Percentiles rank a stretch among this genome's conserved stretches.
Conservation (phyloP, 768 basidiomycete genomes). For the Udeniomyces megalosporus region DNA sequence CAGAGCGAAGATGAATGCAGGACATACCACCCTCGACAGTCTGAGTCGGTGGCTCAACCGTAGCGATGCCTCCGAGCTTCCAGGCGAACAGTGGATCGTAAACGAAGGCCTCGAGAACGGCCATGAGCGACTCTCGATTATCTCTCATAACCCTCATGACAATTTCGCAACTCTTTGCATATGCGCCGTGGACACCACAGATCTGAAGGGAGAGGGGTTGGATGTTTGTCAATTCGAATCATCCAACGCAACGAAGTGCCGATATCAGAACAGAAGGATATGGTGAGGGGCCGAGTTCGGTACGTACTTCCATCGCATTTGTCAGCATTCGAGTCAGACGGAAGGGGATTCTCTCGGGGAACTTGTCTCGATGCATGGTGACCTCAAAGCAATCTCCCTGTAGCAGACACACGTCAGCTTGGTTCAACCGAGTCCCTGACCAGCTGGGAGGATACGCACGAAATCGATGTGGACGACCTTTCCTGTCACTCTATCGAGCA, state of each 20-base stretch:
- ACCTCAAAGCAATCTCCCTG: slow-evolving; percentile 93
- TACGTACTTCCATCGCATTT: slow-evolving; percentile 88
- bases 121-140: slow-evolving; percentile 98
- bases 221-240: too few species aligned
- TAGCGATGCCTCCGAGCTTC: slow-evolving; percentile 61
- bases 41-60: slow-evolving; percentile 41
- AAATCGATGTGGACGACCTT: slow-evolving; percentile 72
- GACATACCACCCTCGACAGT: slow-evolving; percentile 47
- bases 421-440: too few species aligned
- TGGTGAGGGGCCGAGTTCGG: too few species aligned
- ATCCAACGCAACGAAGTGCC: not conserved
- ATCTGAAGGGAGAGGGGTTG: slow-evolving; percentile 42
- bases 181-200: slow-evolving; percentile 95
- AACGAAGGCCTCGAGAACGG: slow-evolving; percentile 94
- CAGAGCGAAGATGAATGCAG: slow-evolving; percentile 11
- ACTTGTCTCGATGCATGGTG: slow-evolving; percentile 95
- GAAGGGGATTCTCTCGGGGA: slow-evolving; percentile 97
- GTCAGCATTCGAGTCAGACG: slow-evolving; percentile 94
- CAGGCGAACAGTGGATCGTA: slow-evolving; percentile 97
- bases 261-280: too few species aligned
- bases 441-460: too few species aligned
- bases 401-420: too few species aligned
- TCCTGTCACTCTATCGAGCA: slow-evolving; percentile 78
- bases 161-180: slow-evolving; percentile 85
- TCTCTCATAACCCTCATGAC: slow-evolving; percentile 93